Conservation (phyloP, 129 eudicot species). For the Ambrosia trifida region DNA sequence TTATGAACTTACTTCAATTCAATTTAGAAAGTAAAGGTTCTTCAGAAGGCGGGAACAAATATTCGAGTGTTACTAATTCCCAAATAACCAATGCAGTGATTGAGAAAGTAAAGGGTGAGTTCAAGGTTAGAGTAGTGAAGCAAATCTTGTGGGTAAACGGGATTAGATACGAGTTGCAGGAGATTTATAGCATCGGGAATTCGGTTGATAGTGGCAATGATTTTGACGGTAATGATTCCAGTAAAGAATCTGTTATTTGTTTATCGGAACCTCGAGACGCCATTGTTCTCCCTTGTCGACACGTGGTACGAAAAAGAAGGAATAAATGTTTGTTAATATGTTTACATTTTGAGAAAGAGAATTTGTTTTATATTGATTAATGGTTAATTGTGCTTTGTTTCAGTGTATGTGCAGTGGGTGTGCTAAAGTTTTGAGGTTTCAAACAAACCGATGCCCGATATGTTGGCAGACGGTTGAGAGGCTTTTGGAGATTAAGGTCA, state of each 20-base stretch:
- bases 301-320: conserved; percentile 56
- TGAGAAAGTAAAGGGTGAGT: no score
- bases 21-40: no score
- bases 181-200: no score
- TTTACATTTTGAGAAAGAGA: background rate
- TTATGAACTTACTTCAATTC: no score
- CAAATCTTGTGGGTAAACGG: no score
- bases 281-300: conserved; percentile 95
- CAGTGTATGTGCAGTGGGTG: conserved; percentile 61
- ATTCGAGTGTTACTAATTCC: no score
- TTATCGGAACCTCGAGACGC: conserved; percentile 94
- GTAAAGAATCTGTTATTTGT: conserved; percentile 62
- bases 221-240: no score
- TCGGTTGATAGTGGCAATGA: no score
- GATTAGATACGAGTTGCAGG: no score
- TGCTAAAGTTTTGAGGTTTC: conserved; percentile 72
- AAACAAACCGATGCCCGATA: conserved; percentile 94
- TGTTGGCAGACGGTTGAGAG: conserved; percentile 96
- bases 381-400: conserved; percentile 3
- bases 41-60: no score
- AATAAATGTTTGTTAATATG: background rate
- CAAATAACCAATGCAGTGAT: no score
- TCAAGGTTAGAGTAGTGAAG: no score
- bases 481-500: conserved; percentile 88
- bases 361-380: background rate